phyloP scores from a whole-genome alignment of 2,329 filamentous ascomycete genomes.

The Phialophora tarda region DNA sequence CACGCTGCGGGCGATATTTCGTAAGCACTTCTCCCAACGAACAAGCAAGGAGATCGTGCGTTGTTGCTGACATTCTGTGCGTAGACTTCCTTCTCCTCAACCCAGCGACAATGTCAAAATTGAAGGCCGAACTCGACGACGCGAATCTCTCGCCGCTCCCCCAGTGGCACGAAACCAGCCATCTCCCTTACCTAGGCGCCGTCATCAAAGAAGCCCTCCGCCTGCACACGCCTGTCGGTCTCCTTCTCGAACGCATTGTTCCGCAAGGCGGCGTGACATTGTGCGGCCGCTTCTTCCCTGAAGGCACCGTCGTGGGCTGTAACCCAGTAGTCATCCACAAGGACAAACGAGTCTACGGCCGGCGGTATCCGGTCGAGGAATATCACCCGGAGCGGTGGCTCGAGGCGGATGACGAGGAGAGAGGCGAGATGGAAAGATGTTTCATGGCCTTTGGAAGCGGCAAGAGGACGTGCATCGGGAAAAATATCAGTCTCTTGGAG shows the following conservation, averaged over 20 bases:
- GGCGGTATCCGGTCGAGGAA: slow-evolving; percentile 33
- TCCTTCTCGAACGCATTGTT: slow-evolving; percentile 74
- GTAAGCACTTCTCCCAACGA: slow-evolving; percentile 37
- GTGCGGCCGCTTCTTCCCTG: slow-evolving; percentile 69
- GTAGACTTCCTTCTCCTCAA: slow-evolving; percentile 17
- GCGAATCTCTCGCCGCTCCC: slow-evolving; percentile 41
- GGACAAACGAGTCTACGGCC: slow-evolving; percentile 50
- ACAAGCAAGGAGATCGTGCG: neutral
- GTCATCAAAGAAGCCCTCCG: slow-evolving; percentile 30
- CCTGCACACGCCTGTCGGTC: slow-evolving; percentile 72
- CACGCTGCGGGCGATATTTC: slow-evolving; percentile 43
- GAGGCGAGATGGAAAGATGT: slow-evolving; percentile 13
- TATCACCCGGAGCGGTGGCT: slow-evolving; percentile 43
- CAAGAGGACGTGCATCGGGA: slow-evolving; percentile 25
- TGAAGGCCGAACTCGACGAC: slow-evolving; percentile 40
- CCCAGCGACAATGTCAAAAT: slow-evolving; percentile 37
- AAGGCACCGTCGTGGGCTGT: slow-evolving; percentile 74
- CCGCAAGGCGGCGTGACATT: slow-evolving; percentile 65
- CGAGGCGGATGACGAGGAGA: slow-evolving; percentile 13
- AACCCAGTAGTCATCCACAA: slow-evolving; percentile 76
- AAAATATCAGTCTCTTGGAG: slow-evolving; percentile 26
- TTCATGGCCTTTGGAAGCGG: slow-evolving; percentile 16
- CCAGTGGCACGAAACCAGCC: slow-evolving; percentile 20
- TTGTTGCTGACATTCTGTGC: neutral
- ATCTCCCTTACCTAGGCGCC: slow-evolving; percentile 27